Evolutionary conservation across 225 moss, liverwort and hornwort species (phyloP).

Genomic region (Rhytidiadelphus loreus): DNA sequence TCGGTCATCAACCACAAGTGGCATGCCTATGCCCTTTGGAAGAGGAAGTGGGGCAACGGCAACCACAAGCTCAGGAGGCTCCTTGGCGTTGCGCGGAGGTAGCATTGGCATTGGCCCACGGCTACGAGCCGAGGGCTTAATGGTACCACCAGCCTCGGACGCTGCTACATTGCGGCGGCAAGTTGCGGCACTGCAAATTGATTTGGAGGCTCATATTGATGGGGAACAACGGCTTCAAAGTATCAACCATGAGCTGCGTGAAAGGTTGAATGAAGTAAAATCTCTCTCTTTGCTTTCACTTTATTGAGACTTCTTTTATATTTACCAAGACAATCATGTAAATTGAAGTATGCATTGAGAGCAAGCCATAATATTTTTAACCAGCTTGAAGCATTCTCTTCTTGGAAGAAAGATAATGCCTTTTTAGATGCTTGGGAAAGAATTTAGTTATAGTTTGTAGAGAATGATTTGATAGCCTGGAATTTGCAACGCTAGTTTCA

Average conservation of each 20-base stretch:
- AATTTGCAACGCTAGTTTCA: too few species aligned
- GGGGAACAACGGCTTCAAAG: conserved; percentile 77
- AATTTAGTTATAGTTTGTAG: too few species aligned
- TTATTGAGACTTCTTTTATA: neutral
- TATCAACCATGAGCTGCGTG: conserved; percentile 83
- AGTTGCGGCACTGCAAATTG: conserved; percentile 78
- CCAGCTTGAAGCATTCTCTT: too few species aligned
- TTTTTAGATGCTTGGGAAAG: too few species aligned
- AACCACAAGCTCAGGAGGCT: neutral
- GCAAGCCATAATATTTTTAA: too few species aligned
- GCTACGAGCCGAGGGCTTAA: conserved; percentile 44
- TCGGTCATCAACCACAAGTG: neutral
- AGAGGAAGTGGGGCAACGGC: neutral
- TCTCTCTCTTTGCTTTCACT: conserved; percentile 30
- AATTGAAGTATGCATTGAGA: neutral
- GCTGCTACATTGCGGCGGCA: conserved; percentile 75
- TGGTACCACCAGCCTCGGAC: conserved; percentile 89
- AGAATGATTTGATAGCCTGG: too few species aligned
- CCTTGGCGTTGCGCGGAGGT: neutral
- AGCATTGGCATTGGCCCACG: conserved; percentile 4
- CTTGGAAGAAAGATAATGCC: too few species aligned
- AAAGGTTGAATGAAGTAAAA: conserved; percentile 66
- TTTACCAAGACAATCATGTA: neutral
- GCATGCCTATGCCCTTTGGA: neutral
- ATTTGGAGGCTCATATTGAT: conserved; percentile 89